Conservation (phyloP, 1,139 yeast genomes). For the Debaryomycetaceae sp. region DNA sequence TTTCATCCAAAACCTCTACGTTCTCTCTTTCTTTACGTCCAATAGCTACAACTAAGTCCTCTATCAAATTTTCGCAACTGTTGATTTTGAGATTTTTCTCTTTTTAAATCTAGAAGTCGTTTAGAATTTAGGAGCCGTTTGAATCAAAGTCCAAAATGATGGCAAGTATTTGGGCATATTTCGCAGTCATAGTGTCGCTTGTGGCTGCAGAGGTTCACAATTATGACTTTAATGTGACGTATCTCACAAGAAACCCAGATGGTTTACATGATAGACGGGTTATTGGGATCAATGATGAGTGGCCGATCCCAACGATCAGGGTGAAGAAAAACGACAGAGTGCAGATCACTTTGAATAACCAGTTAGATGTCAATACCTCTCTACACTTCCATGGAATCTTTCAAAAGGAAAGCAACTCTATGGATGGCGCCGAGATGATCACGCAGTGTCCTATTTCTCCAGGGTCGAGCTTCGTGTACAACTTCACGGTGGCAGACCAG, state of each 20-base stretch:
- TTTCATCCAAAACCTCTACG: too few relatives aligned
- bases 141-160: background rate
- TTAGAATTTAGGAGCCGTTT: too few relatives aligned
- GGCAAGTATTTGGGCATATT: background rate
- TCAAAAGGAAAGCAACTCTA: slow-evolving; percentile 65
- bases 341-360: slow-evolving; percentile 64
- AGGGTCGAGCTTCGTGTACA: slow-evolving; percentile 63
- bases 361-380: slow-evolving; percentile 66
- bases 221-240: slow-evolving; percentile 71
- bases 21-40: too few relatives aligned
- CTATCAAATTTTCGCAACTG: background rate
- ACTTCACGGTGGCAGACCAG: slow-evolving; percentile 80
- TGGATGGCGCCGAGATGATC: slow-evolving; percentile 88
- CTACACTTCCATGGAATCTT: slow-evolving; percentile 91
- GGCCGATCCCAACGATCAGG: slow-evolving; percentile 80
- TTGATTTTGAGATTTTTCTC: background rate
- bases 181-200: background rate
- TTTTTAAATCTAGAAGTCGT: too few relatives aligned
- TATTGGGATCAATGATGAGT: slow-evolving; percentile 75
- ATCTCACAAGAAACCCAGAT: slow-evolving; percentile 74
- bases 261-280: slow-evolving; percentile 64
- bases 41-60: too few relatives aligned
- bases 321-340: slow-evolving; percentile 78
- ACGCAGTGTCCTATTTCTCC: slow-evolving; percentile 88
- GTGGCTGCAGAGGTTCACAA: slow-evolving; percentile 54